Evolutionary conservation across 768 basidiomycete species (phyloP), one percentile per base, ranked within the genome.

Genomic region (Tricholoma furcatifolium): DNA sequence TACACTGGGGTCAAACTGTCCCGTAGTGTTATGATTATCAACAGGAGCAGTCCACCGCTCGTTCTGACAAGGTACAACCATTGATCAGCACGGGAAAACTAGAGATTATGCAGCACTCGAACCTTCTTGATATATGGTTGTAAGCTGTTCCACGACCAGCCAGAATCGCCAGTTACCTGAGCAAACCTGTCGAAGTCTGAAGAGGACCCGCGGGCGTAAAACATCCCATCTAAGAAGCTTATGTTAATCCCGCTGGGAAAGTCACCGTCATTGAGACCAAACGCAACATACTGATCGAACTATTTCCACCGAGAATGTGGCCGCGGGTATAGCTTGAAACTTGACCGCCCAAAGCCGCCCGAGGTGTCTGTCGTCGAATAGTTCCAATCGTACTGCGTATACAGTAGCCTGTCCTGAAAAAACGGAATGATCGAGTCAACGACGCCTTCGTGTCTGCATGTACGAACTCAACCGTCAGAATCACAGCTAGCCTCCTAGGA

Each of bases 171-270:
- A 4, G 67, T 64, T 18, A 64, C 34, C 2, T 40, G 45, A 2
- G 71, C 71, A 36, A 56, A 66, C 14, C 66, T 65, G 45, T 72
- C 62, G 38, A 59, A 72, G 50, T 72, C 70, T 15, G 65, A 62
- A 9, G 55, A 34, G 1, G 63, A 59, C 31, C 63, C 59, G 34
- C 70, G 60, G 8, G 62, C 59, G 30, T 62, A 65, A 7, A 27
- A 27, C 27, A 27, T 27, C 7, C 27, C 11, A 60, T 57, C 55
- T 65, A n/a, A 54, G 17, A 46, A 62, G 43, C 63, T 62, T 62
- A 11, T 20, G 14, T 20, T 15, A 31, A 38, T 23, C 11, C 36
- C 27, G 30, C 21, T 18, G 35, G 39, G 35, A 18, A 43, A 17
- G 7, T 2, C 20, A 2, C 34, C 34, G 30, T 15, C n/a, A 14